These are phyloP conservation scores for Thelonectria rubi DNA, from an alignment of 2,329 filamentous ascomycete species.

Conservation along the genomic window DNA sequence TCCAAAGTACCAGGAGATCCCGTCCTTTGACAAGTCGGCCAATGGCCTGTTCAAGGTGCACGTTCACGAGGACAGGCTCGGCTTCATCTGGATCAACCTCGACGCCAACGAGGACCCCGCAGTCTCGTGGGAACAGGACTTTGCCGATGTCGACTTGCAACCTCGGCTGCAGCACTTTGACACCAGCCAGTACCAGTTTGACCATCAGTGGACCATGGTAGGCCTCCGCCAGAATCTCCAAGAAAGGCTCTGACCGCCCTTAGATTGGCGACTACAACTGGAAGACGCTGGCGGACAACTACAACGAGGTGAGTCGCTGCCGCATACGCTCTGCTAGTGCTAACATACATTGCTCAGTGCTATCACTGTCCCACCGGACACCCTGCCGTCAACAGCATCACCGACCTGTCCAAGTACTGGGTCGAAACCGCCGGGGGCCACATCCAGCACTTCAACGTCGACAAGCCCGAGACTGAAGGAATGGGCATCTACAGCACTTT, in stretches of 20 bases:
- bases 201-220: constrained; percentile 63
- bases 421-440: constrained; percentile 57
- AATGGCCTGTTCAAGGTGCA: constrained; percentile 24
- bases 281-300: constrained; percentile 68
- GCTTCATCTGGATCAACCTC: constrained; percentile 42
- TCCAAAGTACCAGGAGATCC: constrained; percentile 23
- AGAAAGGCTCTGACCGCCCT: too few relatives aligned
- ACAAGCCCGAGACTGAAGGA: constrained; percentile 55
- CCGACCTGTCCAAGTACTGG: constrained; percentile 63
- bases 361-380: constrained; percentile 69
- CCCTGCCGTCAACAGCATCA: constrained; percentile 62
- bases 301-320: constrained; percentile 54
- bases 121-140: constrained; percentile 60
- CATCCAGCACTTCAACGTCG: constrained; percentile 58
- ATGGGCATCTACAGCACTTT: constrained; percentile 55
- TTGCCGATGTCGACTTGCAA: constrained; percentile 55
- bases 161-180: constrained; percentile 54
- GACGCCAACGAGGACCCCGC: constrained; percentile 53
- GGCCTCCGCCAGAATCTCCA: too few relatives aligned
- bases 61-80: constrained; percentile 21
- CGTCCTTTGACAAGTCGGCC: constrained; percentile 17
- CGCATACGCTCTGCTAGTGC: background rate
- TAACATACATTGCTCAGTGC: constrained; percentile 50
- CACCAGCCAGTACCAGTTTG: constrained; percentile 61
- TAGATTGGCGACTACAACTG: constrained; percentile 62